Evolutionary conservation across 192 early-diverging fungal species (phyloP), one percentile per base, ranked within the genome.

Genomic region (Thamnidium elegans): DNA sequence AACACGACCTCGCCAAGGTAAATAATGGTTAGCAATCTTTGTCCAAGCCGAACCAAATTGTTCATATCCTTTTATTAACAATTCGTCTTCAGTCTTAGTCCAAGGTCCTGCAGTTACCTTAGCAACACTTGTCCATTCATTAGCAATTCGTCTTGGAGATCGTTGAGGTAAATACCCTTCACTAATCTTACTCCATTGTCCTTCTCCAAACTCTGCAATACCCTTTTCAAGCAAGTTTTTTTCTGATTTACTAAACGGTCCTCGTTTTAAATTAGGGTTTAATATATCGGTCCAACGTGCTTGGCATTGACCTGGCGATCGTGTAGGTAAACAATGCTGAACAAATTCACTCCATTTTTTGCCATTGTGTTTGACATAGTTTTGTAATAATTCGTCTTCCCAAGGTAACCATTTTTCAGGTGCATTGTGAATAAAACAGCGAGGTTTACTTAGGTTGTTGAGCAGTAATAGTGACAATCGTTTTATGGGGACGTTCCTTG

Each of bases 81-180:
- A 20, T 14, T 23, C n/a, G 13, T 68, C 55, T 54, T 73, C 71
- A 36, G 64, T 20, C 13, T 50, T 20, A 0, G 66, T 68, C 66
- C 66, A 73, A 43, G 21, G 30, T 23, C 19, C 17, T 19, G 13
- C 1, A 9, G 6, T 19, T 7, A 19, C 17, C 4, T 17, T 48
- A 13, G 46, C 8, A 39, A 39, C 36, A 39, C 36, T 9, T 15
- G n/a, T 48, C 69, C 69, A 71, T 46, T 44, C 55, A 21, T 61
- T 52, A 17, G 46, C 15, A 8, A 73, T 14, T n/a, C 44, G 15
- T 10, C 36, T 17, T 0, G 17, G n/a, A 11, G 55, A 34, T 15
- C 71, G 46, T 26, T 68, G 4, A 8, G 71, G 71, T 54, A 73
- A 53, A 39, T 65, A 60, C n/a, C 20, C 31, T 15, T 50, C 36